These are phyloP conservation scores for Scutellaria minor DNA, from an alignment of 257 asterid genomes.

Conservation along the genomic window DNA sequence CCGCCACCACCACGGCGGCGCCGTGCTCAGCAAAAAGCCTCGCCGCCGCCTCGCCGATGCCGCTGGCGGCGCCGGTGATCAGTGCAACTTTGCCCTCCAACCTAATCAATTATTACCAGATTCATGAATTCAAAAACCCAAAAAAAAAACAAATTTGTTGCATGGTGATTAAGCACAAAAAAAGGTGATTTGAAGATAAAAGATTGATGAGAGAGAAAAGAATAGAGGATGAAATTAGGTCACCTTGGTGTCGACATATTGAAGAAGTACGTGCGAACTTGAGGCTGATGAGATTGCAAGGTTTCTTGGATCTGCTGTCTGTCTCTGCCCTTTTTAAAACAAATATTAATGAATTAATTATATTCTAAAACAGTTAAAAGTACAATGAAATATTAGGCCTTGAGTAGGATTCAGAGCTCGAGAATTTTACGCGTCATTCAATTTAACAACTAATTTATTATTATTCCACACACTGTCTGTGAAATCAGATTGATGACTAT, in stretches of 20 bases:
- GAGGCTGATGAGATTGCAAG: constrained; percentile 7
- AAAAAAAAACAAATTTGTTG: not conserved
- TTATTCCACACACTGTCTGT: too few relatives aligned
- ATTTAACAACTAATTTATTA: too few relatives aligned
- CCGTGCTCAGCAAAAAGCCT: constrained; percentile 60
- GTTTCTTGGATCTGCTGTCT: constrained; percentile 40
- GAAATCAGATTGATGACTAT: too few relatives aligned
- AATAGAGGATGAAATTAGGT: not conserved
- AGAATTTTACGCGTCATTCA: not conserved
- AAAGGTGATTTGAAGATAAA: too few relatives aligned
- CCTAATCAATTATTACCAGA: constrained; percentile 26
- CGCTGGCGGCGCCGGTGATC: constrained; percentile 81
- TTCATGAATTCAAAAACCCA: not conserved
- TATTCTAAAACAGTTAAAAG: not conserved
- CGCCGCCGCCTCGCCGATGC: constrained; percentile 66
- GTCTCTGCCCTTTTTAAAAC: constrained; percentile 19
- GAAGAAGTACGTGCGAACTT: not conserved
- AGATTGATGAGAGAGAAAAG: not conserved
- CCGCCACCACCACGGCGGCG: constrained; percentile 60
- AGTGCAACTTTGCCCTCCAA: constrained; percentile 74
- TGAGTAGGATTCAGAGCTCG: constrained; percentile 42
- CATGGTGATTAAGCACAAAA: too few relatives aligned
- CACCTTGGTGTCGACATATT: constrained; percentile 47
- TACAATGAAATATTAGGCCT: not conserved
- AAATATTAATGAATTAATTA: not conserved